Conservation (phyloP, 129 eudicot species). For the Kitagawia praeruptora region DNA sequence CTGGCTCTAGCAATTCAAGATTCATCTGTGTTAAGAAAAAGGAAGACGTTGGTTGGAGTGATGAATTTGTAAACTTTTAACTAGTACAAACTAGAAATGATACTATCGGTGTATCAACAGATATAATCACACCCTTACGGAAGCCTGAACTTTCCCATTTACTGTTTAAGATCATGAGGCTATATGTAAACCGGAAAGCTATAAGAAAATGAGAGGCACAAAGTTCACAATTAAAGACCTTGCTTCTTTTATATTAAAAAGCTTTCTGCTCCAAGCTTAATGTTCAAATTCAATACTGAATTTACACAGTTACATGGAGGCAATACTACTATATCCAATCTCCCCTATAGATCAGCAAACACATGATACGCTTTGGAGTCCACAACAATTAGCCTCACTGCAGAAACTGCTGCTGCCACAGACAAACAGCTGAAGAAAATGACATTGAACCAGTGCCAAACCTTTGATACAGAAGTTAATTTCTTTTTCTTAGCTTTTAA, state of each 20-base stretch:
- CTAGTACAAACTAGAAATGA: neutral
- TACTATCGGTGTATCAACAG: neutral
- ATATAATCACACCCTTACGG: neutral
- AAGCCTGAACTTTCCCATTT: neutral
- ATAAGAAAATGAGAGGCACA: neutral
- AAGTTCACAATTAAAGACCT: neutral
- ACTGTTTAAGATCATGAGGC: neutral
- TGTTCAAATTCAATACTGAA: neutral
- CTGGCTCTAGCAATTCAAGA: neutral
- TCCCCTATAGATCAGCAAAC: slow-evolving; percentile 62
- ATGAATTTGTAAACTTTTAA: neutral
- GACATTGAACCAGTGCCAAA: slow-evolving; percentile 91
- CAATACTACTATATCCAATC: neutral
- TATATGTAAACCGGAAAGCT: neutral
- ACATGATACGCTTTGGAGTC: slow-evolving; percentile 59
- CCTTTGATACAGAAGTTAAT: slow-evolving; percentile 28
- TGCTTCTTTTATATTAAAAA: neutral
- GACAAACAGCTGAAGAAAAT: slow-evolving; percentile 48
- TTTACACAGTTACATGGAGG: neutral
- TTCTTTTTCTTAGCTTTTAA: slow-evolving; percentile 50
- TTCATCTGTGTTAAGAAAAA: neutral
- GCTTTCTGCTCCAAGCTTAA: neutral
- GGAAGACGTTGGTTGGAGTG: neutral
- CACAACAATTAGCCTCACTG: slow-evolving; percentile 63
- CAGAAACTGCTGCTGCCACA: slow-evolving; percentile 67